Percentiles rank a stretch among this genome's conserved stretches.
Conservation (phyloP, 176 grass and related monocot genomes). For the Metroxylon sagu region DNA sequence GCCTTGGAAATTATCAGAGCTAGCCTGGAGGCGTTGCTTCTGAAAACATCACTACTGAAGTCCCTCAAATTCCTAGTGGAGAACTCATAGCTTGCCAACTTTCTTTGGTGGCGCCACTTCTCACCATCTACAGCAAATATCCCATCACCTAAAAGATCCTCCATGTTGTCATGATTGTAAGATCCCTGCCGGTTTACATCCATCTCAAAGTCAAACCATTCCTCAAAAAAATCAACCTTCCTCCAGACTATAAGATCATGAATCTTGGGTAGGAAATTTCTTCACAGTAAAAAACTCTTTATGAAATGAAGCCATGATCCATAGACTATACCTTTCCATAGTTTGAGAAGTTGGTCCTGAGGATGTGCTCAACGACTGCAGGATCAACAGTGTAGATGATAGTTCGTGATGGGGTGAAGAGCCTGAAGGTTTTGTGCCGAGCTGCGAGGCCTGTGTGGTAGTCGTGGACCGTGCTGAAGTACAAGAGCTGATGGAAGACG, state of each 20-base stretch:
- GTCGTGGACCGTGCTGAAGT: conserved; percentile 40
- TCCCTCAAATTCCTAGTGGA: conserved; percentile 50
- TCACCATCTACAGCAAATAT: conserved; percentile 69
- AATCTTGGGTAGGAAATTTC: background rate
- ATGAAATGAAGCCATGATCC: too few species aligned
- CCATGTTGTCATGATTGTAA: conserved; percentile 12
- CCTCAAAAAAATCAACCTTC: conserved; percentile 20
- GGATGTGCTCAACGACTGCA: conserved; percentile 55
- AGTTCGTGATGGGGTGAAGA: conserved; percentile 40
- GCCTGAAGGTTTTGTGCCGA: conserved; percentile 53
- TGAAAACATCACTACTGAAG: conserved; percentile 64
- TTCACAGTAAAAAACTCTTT: too few species aligned
- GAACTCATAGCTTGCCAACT: conserved; percentile 65
- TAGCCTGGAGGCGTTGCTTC: conserved; percentile 36
- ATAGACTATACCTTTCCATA: conserved; percentile 42
- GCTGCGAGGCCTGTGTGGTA: conserved; percentile 31
- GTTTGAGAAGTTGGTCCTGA: conserved; percentile 76
- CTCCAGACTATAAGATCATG: background rate
- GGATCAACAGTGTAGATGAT: conserved; percentile 60
- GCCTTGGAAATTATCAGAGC: conserved; percentile 13
- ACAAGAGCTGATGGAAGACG: conserved; percentile 43
- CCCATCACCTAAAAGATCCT: conserved; percentile 68
- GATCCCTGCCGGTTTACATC: too few species aligned
- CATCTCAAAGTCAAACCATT: too few species aligned
- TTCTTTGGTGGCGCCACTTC: conserved; percentile 67